phyloP scores from a whole-genome alignment of 1,139 yeast species.

The Groenewaldozyma sp. region DNA sequence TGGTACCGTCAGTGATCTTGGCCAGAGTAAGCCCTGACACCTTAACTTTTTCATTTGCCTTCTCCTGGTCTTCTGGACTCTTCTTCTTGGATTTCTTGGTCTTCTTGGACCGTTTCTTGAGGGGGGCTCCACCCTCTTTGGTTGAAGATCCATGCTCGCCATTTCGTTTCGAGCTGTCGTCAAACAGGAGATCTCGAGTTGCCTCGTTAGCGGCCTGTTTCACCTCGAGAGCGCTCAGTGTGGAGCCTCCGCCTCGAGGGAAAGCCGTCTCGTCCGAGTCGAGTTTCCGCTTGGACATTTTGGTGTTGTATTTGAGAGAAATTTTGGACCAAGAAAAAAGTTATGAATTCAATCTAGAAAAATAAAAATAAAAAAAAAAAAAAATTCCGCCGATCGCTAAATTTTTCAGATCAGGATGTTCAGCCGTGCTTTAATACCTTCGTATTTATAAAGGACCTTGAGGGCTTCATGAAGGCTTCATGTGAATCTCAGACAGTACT shows the following conservation, averaged over 20 bases:
- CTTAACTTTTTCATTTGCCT: slow-evolving; percentile 23
- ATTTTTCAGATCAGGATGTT: slow-evolving; percentile 1
- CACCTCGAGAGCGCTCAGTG: slow-evolving; percentile 79
- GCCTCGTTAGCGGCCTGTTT: slow-evolving; percentile 93
- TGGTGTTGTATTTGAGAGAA: neutral
- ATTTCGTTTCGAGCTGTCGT: slow-evolving; percentile 9
- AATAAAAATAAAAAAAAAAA: slow-evolving; percentile 7
- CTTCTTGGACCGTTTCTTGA: slow-evolving; percentile 15
- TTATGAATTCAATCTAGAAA: neutral
- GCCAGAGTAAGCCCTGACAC: slow-evolving; percentile 22
- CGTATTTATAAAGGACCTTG: no score
- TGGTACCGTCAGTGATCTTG: slow-evolving; percentile 40
- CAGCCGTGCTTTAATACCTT: slow-evolving; percentile 2
- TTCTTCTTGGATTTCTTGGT: slow-evolving; percentile 21
- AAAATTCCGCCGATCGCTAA: slow-evolving; percentile 3
- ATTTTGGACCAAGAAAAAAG: no score
- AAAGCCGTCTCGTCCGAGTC: slow-evolving; percentile 45
- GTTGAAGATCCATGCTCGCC: slow-evolving; percentile 6
- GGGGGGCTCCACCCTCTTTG: slow-evolving; percentile 1
- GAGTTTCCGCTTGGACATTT: slow-evolving; percentile 18
- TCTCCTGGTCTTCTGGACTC: slow-evolving; percentile 17
- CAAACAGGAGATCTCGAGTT: slow-evolving; percentile 47
- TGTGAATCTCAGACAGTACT: neutral
- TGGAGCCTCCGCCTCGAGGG: slow-evolving; percentile 90
- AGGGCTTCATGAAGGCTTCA: no score